Evolutionary conservation across 2,329 filamentous ascomycete genomes (phyloP).

Genomic region (Fusarium sp.): DNA sequence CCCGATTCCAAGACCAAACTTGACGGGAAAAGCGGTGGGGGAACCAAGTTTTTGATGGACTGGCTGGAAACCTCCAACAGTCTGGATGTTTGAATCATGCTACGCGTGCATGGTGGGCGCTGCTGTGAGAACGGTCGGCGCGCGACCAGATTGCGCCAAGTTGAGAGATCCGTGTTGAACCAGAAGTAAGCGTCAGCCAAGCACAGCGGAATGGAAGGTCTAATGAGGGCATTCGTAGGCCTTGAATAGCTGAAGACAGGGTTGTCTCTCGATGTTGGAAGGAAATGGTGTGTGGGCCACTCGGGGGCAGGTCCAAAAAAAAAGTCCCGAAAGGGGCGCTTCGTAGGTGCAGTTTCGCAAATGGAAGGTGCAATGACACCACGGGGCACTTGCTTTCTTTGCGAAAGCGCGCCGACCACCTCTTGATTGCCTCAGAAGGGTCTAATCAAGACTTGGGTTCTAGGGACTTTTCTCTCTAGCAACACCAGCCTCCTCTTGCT

Average conservation of each 20-base stretch:
- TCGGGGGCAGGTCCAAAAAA: neutral
- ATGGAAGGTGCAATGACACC: slow-evolving; percentile 23
- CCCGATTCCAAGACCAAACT: slow-evolving; percentile 17
- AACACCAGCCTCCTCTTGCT: slow-evolving; percentile 23
- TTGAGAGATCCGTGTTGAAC: neutral
- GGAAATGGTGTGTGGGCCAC: neutral
- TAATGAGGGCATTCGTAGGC: neutral
- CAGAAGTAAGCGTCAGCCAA: neutral
- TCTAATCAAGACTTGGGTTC: neutral
- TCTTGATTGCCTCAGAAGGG: slow-evolving; percentile 28
- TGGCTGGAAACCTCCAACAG: neutral
- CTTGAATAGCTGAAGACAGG: neutral
- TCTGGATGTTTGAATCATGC: slow-evolving; percentile 13
- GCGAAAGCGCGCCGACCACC: slow-evolving; percentile 20
- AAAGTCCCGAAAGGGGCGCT: slow-evolving; percentile 1
- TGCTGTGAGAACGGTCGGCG: neutral
- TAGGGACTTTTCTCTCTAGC: neutral
- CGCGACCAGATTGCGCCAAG: neutral
- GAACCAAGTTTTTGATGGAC: neutral
- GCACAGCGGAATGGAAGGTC: neutral
- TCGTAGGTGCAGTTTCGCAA: slow-evolving; percentile 14
- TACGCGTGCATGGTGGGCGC: neutral
- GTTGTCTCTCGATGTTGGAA: neutral
- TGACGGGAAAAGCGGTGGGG: slow-evolving; percentile 6
- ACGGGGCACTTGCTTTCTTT: slow-evolving; percentile 8